Conservation (phyloP, 2,329 filamentous ascomycete species). For the Sporothrix luriei region DNA sequence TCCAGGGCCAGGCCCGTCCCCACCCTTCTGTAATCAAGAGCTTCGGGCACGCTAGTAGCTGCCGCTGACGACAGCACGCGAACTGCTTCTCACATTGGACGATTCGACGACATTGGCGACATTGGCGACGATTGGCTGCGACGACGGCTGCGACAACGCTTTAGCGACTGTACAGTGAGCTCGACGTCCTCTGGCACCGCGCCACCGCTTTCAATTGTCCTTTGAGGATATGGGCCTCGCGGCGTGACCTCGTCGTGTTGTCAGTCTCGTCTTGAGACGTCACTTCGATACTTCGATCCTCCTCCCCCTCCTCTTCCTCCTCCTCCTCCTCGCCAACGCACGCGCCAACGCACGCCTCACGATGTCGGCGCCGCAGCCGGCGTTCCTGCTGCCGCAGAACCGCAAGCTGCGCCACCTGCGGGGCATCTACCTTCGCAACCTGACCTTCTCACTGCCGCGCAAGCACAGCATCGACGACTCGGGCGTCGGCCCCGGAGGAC, state of each 20-base stretch:
- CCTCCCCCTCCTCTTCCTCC: too few relatives aligned
- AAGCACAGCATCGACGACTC: conserved; percentile 73
- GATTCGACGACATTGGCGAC: not conserved
- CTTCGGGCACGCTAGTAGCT: conserved; percentile 3
- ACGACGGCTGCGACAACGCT: not conserved
- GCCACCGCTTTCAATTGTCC: not conserved
- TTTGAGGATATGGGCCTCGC: conserved; percentile 14
- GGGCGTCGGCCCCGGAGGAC: conserved; percentile 52
- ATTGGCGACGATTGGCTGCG: not conserved
- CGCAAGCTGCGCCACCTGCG: conserved; percentile 85
- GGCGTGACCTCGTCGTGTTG: not conserved
- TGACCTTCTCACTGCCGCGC: conserved; percentile 65
- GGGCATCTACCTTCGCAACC: conserved; percentile 83
- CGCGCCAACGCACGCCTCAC: not conserved
- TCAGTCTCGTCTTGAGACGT: not conserved
- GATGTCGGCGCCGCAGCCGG: conserved; percentile 40
- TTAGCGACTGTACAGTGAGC: not conserved
- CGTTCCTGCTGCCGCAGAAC: conserved; percentile 69
- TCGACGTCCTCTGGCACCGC: not conserved
- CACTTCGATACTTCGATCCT: not conserved
- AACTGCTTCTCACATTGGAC: not conserved
- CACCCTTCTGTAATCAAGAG: conserved; percentile 20
- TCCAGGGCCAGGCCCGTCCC: not conserved
- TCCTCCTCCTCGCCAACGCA: not conserved
- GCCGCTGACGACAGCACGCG: conserved; percentile 10